These are phyloP conservation scores for Termitomyces sp. DNA, from an alignment of 768 basidiomycete genomes.

Conservation along the genomic window DNA sequence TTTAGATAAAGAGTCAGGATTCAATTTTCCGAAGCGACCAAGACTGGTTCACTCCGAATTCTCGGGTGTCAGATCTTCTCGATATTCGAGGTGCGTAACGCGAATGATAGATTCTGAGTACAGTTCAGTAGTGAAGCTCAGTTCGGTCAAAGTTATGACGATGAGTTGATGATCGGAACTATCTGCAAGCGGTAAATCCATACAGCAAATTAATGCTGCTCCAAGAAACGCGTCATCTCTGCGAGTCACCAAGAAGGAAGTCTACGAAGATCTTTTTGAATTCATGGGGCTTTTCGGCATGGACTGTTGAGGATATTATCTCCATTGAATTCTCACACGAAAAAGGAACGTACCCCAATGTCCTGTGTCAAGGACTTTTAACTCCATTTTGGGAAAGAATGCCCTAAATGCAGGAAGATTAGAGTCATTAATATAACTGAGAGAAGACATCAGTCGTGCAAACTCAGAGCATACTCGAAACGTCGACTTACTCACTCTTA, in stretches of 20 bases:
- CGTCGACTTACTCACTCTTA: conserved; percentile 52
- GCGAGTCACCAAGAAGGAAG: conserved; percentile 12
- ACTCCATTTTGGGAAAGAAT: conserved; percentile 65
- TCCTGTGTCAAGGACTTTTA: conserved; percentile 60
- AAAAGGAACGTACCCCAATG: conserved; percentile 64
- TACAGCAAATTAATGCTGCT: background rate
- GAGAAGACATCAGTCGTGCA: background rate
- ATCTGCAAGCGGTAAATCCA: background rate
- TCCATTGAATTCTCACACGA: background rate
- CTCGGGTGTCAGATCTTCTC: too few species aligned
- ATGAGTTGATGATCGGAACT: too few species aligned
- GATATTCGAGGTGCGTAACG: background rate
- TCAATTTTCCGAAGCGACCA: background rate
- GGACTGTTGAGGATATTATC: conserved; percentile 38
- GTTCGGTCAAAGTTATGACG: background rate
- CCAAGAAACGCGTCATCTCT: background rate
- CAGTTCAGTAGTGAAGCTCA: background rate
- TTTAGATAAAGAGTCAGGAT: background rate
- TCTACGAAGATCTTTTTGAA: conserved; percentile 31
- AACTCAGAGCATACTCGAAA: background rate
- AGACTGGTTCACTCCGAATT: background rate
- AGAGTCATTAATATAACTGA: conserved; percentile 63
- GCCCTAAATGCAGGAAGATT: conserved; percentile 51
- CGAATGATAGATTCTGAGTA: background rate
- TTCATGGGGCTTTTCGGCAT: conserved; percentile 66